Conservation (phyloP, 768 basidiomycete species). For the Boletus tomentosulus region DNA sequence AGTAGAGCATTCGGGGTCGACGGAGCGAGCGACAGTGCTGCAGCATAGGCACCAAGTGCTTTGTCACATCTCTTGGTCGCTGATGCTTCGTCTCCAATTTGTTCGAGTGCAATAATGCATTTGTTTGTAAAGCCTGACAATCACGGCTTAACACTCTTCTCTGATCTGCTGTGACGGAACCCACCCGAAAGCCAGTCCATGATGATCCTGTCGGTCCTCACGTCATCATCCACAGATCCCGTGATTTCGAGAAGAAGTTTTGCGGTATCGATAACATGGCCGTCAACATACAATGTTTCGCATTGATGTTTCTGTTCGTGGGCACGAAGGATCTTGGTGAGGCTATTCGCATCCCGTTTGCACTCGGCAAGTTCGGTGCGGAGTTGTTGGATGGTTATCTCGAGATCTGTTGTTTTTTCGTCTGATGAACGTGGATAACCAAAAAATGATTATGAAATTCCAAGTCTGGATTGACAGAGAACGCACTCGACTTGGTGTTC, state of each 20-base stretch:
- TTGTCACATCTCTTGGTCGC: not conserved
- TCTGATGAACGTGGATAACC: not conserved
- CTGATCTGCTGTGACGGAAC: too few species aligned
- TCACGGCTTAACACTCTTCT: too few species aligned
- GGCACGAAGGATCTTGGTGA: not conserved
- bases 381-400: not conserved
- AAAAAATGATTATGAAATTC: not conserved
- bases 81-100: not conserved
- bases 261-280: not conserved
- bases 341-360: not conserved
- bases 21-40: not conserved
- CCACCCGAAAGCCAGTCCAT: too few species aligned
- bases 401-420: not conserved
- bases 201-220: not conserved
- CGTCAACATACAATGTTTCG: not conserved
- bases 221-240: too few species aligned
- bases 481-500: not conserved
- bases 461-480: not conserved
- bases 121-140: conserved; percentile 1
- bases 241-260: not conserved
- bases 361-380: not conserved
- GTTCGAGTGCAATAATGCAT: not conserved
- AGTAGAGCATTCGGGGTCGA: too few species aligned
- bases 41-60: not conserved
- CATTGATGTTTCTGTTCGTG: conserved; percentile 7